Base-by-base conservation (phyloP, 106 monocot species). In the Acanthochlamys bracteata region DNA sequence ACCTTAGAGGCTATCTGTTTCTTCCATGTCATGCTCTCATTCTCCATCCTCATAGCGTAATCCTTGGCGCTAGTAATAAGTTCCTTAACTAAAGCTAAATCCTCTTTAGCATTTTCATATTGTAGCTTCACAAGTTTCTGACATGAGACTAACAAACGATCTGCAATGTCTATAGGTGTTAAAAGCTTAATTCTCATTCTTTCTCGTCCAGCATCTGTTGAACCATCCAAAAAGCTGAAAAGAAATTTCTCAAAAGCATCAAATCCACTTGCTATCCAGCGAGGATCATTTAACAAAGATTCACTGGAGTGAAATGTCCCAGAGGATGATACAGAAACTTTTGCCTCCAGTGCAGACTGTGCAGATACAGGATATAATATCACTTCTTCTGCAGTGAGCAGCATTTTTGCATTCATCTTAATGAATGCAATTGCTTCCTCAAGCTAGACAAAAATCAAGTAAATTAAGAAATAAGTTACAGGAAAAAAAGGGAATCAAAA, bases 301-400 rank as follows among this genome's bases (percentile, higher is more conserved):
- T 77, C 62, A 17, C 73, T 64, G 53, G 66, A 63, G 33, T 67
- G 64, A 53, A n/a, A 42, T 49, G 49, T 73, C 64, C 42, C 59
- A 67, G 52, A 49, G 52, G 64, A 60, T 23, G 69, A 69, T 60
- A 74, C 64, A 61, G 71, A 84, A 66, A 96, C 75, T 49, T 96
- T 96, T 51, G 88, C 90, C 63, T 88, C 87, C 25, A 96, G 66
- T 19, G 84, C 95, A 66, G 78, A 85, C 14, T 90, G 70, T 74
- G 95, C 87, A 72, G 95, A 88, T 42, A 96, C 76, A 55, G 95
- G 95, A 79, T 83, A 91, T n/a, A 96, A 24, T 55, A 19, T 75
- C 49, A 91, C 43, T 25, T 76, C 66, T 78, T 85, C 90, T 20
- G 75, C 47, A 68, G 80, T 87, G 57, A 96, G 90, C 58, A 96